Conservation (phyloP, 371 early-diverging fungal genomes). For the Funneliformis caledonium region DNA sequence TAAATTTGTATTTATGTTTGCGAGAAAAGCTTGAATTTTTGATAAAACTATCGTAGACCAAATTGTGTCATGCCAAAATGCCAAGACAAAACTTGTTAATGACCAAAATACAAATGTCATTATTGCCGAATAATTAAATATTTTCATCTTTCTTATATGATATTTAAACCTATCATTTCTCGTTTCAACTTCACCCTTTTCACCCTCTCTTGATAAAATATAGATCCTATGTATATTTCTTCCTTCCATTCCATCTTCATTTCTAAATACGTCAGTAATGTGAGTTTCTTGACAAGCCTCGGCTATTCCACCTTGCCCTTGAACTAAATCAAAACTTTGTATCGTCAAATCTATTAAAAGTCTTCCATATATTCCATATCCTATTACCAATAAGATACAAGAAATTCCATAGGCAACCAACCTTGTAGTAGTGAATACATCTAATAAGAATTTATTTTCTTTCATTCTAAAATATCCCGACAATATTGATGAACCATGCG, state of each 20-base stretch:
- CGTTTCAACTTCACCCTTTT: not conserved
- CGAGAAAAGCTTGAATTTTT: not conserved
- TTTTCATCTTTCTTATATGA: constrained; percentile 7
- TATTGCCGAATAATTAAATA: constrained; percentile 1
- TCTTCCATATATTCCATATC: constrained; percentile 19
- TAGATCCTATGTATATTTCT: not conserved
- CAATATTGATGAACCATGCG: not conserved
- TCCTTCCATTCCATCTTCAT: not conserved
- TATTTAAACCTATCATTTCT: constrained; percentile 18
- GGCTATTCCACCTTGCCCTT: constrained; percentile 15
- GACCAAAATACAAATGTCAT: not conserved
- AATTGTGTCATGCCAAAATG: constrained; percentile 10
- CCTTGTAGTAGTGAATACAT: not conserved
- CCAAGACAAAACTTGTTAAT: not conserved
- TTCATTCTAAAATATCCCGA: constrained; percentile 2
- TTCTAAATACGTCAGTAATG: not conserved
- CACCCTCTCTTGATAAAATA: not conserved
- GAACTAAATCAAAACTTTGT: constrained; percentile 7
- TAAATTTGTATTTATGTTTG: not conserved
- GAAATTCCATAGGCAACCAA: not conserved
- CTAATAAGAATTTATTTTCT: not conserved
- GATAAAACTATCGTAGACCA: not conserved
- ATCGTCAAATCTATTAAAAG: not conserved
- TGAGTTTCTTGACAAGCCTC: not conserved
- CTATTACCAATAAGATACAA: not conserved